Percentiles rank a stretch among this genome's conserved stretches.
phyloP scores from a whole-genome alignment of 768 basidiomycete species.

The Tylopilus vinaceipallidus region DNA sequence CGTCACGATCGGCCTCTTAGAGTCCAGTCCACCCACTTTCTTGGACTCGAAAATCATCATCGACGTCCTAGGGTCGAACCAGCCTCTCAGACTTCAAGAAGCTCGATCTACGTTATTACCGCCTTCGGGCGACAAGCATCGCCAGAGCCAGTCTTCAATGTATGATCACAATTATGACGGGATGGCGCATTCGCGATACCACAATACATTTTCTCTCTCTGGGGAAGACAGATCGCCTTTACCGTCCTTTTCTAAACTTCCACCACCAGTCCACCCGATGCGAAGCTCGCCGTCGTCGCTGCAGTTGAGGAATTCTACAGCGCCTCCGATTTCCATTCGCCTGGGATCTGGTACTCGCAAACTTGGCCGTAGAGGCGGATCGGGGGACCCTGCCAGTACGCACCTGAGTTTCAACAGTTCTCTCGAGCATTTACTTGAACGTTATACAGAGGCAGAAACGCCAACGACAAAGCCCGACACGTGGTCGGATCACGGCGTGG shows the following conservation, averaged over 20 bases:
- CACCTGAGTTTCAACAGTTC: not conserved
- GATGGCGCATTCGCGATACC: not conserved
- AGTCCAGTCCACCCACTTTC: constrained; percentile 19
- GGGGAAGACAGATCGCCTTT: not conserved
- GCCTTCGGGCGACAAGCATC: not conserved
- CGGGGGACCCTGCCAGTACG: constrained; percentile 6
- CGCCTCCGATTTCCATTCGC: constrained; percentile 2
- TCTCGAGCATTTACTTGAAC: too few relatives aligned
- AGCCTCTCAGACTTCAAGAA: not conserved
- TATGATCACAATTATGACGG: not conserved
- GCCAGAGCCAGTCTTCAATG: not conserved
- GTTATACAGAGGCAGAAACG: not conserved
- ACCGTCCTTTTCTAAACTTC: not conserved
- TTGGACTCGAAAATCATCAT: constrained; percentile 16
- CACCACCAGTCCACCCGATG: constrained; percentile 2
- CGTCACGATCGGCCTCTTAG: constrained; percentile 40
- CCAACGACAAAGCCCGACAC: constrained; percentile 9
- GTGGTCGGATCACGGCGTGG: constrained; percentile 16
- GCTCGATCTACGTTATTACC: constrained; percentile 1
- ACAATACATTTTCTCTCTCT: not conserved
- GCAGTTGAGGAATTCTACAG: not conserved
- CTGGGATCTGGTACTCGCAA: constrained; percentile 12
- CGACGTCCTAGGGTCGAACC: not conserved
- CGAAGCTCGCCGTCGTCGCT: not conserved
- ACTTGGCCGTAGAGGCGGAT: constrained; percentile 4